Evolutionary conservation across 2,329 filamentous ascomycete genomes (phyloP).

Genomic region (Hypomyces perniciosus): DNA sequence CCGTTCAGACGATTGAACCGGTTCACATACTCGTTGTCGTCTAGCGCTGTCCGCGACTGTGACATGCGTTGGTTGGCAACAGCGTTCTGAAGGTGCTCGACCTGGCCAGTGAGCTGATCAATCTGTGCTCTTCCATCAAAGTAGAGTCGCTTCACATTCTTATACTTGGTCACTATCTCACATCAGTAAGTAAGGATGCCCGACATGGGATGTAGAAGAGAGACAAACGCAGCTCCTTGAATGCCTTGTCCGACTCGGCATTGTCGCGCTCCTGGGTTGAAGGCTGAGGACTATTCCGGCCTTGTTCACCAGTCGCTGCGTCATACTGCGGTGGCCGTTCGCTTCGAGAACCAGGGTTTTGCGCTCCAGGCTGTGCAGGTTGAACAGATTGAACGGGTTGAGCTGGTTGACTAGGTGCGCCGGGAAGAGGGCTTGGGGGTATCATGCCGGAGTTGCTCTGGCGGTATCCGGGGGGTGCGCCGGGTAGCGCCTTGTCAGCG

Average conservation of each 20-base stretch:
- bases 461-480: conserved; percentile 47
- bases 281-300: conserved; percentile 53
- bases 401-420: conserved; percentile 20
- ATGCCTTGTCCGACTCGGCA: conserved; percentile 46
- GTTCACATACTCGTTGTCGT: conserved; percentile 88
- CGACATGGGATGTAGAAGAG: conserved; percentile 4
- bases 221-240: conserved; percentile 51
- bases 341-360: conserved; percentile 35
- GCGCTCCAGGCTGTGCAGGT: conserved; percentile 8
- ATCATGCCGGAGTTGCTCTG: conserved; percentile 42
- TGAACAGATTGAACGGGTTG: conserved; percentile 1
- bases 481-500: conserved; percentile 42
- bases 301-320: conserved; percentile 37
- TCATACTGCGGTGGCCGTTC: conserved; percentile 40
- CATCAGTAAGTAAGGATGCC: not conserved
- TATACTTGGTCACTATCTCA: conserved; percentile 81
- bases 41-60: conserved; percentile 85
- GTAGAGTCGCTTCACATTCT: conserved; percentile 95
- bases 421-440: conserved; percentile 37
- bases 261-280: conserved; percentile 35
- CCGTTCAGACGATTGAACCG: conserved; percentile 89
- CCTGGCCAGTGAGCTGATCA: conserved; percentile 77
- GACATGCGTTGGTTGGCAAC: conserved; percentile 93
- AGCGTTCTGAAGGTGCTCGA: conserved; percentile 95
- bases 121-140: conserved; percentile 94